Percentiles rank a stretch among this genome's conserved stretches.
Conservation (phyloP, 1,284 basidiomycete species). For the Cutaneotrichosporon mucoides region DNA sequence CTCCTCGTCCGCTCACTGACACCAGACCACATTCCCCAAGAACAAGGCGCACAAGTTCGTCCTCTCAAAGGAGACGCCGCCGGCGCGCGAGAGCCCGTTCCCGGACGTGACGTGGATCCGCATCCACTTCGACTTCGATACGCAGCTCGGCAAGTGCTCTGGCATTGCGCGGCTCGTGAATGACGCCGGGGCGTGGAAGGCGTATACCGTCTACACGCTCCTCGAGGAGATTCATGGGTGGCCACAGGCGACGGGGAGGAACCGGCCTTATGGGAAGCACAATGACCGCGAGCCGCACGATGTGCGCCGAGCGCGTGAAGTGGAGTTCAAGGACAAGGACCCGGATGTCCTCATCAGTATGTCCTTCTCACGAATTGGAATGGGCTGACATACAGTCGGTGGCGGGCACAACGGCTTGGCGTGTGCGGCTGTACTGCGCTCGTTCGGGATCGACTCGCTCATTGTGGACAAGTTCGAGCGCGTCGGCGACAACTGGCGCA, state of each 20-base stretch:
- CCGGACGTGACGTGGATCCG: slow-evolving; percentile 60
- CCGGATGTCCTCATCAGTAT: slow-evolving; percentile 47
- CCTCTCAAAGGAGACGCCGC: slow-evolving; percentile 48
- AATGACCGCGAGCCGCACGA: slow-evolving; percentile 35
- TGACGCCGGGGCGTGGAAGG: slow-evolving; percentile 56
- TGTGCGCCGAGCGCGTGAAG: slow-evolving; percentile 41
- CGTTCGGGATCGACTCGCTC: slow-evolving; percentile 55
- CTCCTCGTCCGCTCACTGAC: neutral
- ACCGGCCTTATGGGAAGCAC: slow-evolving; percentile 41
- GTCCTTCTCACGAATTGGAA: neutral
- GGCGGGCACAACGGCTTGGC: slow-evolving; percentile 64
- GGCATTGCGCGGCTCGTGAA: slow-evolving; percentile 60
- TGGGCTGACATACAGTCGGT: slow-evolving; percentile 49
- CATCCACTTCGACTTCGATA: slow-evolving; percentile 60
- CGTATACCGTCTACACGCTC: slow-evolving; percentile 58
- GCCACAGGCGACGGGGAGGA: slow-evolving; percentile 52
- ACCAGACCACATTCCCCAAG: slow-evolving; percentile 47
- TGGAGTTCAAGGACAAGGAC: slow-evolving; percentile 49
- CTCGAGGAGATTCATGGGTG: slow-evolving; percentile 58
- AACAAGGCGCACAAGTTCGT: slow-evolving; percentile 49
- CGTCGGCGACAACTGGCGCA: slow-evolving; percentile 60
- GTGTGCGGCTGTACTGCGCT: slow-evolving; percentile 59
- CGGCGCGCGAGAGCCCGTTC: slow-evolving; percentile 52
- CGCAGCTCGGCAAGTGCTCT: slow-evolving; percentile 53
- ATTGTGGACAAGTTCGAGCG: slow-evolving; percentile 57